Conservation (phyloP, 495 filamentous ascomycete genomes). For the Aspergillus incahuasiensis region DNA sequence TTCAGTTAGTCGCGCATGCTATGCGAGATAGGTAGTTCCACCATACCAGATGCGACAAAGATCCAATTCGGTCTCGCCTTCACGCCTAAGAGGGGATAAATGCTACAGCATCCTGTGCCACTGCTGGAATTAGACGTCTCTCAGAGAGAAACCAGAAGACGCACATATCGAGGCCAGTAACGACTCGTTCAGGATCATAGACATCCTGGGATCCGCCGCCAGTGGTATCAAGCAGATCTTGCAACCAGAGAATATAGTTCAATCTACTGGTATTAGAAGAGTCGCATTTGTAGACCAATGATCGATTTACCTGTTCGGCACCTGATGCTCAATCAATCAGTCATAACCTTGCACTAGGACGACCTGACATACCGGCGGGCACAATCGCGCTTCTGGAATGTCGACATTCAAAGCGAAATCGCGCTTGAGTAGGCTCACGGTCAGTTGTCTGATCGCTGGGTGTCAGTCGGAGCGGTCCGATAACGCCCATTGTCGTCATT, state of each 20-base stretch:
- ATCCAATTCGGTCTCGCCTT: slow-evolving; percentile 60
- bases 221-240: slow-evolving; percentile 77
- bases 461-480: neutral
- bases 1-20: slow-evolving; percentile 14
- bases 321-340: slow-evolving; percentile 31
- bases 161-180: slow-evolving; percentile 77
- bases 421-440: slow-evolving; percentile 67
- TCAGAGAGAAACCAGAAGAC: neutral
- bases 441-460: slow-evolving; percentile 56
- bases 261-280: slow-evolving; percentile 40
- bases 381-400: slow-evolving; percentile 73
- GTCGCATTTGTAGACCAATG: neutral
- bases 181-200: slow-evolving; percentile 52
- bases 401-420: slow-evolving; percentile 71
- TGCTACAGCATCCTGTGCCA: slow-evolving; percentile 84
- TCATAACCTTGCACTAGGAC: neutral
- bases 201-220: slow-evolving; percentile 44
- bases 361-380: slow-evolving; percentile 66
- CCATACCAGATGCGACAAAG: slow-evolving; percentile 64
- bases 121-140: slow-evolving; percentile 25
- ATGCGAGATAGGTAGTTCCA: neutral
- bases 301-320: slow-evolving; percentile 57
- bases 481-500: neutral
- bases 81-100: slow-evolving; percentile 86
- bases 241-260: slow-evolving; percentile 90